Evolutionary conservation across 2,329 filamentous ascomycete species (phyloP), one percentile per base, ranked within the genome.

Genomic region (Apiospora pterosperma): DNA sequence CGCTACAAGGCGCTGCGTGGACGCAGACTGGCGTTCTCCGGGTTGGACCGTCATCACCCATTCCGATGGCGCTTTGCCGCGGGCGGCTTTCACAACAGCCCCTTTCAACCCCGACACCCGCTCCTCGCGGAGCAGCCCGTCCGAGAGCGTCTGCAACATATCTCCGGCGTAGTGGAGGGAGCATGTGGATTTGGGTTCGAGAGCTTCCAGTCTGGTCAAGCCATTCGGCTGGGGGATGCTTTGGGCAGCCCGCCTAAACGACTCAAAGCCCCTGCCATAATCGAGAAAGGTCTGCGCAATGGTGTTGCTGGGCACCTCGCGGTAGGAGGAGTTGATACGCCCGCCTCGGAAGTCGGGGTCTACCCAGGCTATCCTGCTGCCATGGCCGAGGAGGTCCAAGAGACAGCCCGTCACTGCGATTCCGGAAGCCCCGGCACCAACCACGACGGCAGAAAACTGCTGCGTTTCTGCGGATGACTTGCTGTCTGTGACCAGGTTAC

Each of bases 281-380:
- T 84, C 78, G 65, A 86, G 76, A 72, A 90, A 89, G 25, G 87
- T 78, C 55, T 81, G 80, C 48, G 86, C 86, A 71, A 86, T 89
- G 64, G 87, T 90, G 72, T 90, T 90, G 69, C 76, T 78, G 11
- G 87, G 87, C 23, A 89, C 87, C 71, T 88, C 86, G 59, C 86
- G 80, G 71, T 90, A 90, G 70, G 79, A 80, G 65, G 79, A 77
- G 68, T 83, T 78, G 36, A 87, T 77, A 48, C 84, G 77, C 5
- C 85, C 85, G 34, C 77, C 86, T 28, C 82, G 75, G 69, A 89
- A 88, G 2, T 74, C 71, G 38, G 85, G 80, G 70, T 89, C 87
- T 44, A 88, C 78, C 88, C 87, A 90, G 16, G 48, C 48, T n/a
- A 55, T 55, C 48, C 48, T 3, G 48, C 48, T 34, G 48, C 48